Percentiles rank a stretch among this genome's conserved stretches.
These are phyloP conservation scores for Angomonas deanei DNA, from an alignment of 208 protist genomes.

Conservation along the genomic window DNA sequence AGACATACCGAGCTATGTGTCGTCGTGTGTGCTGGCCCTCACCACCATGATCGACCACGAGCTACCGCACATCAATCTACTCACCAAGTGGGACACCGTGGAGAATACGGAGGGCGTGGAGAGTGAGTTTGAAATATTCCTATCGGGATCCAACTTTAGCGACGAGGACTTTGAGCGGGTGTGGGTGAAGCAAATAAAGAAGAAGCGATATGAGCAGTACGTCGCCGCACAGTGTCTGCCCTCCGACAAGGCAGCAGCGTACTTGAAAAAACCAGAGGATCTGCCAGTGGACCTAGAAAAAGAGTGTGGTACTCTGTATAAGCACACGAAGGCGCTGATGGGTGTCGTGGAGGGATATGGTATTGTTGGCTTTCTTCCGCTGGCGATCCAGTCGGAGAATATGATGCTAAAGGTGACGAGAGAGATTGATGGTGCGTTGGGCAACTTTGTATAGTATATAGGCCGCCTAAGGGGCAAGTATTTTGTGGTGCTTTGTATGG, in stretches of 20 bases:
- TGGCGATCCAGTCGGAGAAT: constrained; percentile 81
- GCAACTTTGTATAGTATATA: constrained; percentile 50
- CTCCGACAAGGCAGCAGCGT: background rate
- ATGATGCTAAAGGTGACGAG: constrained; percentile 85
- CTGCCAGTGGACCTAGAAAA: constrained; percentile 55
- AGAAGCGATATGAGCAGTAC: constrained; percentile 35
- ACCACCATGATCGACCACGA: constrained; percentile 95
- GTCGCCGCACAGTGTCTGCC: constrained; percentile 33
- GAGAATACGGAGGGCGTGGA: constrained; percentile 65
- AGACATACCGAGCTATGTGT: constrained; percentile 95
- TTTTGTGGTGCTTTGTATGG: background rate
- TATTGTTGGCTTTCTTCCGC: constrained; percentile 89
- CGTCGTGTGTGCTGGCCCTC: constrained; percentile 91
- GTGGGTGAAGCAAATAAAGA: constrained; percentile 60
- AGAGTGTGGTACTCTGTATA: constrained; percentile 61
- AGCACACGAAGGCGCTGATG: constrained; percentile 78
- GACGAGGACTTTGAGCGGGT: constrained; percentile 81
- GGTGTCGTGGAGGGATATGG: constrained; percentile 94
- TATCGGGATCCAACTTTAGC: constrained; percentile 48
- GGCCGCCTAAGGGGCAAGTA: background rate
- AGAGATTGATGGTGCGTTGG: constrained; percentile 78
- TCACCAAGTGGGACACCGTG: constrained; percentile 97
- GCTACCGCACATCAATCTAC: constrained; percentile 96
- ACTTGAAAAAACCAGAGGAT: constrained; percentile 4
- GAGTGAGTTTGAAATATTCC: constrained; percentile 25